These are phyloP conservation scores for Kingdonia uniflora DNA, from an alignment of 164 flowering plant species.

Conservation along the genomic window DNA sequence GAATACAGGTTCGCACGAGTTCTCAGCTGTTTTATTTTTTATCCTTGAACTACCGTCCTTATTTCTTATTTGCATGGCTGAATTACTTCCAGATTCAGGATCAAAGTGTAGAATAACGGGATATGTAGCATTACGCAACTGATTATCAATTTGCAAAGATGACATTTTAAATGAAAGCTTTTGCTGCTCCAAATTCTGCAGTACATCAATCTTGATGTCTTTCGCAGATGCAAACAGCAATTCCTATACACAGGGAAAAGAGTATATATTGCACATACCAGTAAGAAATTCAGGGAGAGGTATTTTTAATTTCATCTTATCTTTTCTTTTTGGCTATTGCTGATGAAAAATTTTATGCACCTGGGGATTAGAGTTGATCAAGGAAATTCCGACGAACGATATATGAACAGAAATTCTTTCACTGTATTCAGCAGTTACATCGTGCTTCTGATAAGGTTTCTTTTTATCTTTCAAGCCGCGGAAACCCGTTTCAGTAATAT, in stretches of 20 bases:
- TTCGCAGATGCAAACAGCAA: conserved; percentile 69
- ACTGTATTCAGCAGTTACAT: conserved; percentile 28
- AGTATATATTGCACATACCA: conserved; percentile 2
- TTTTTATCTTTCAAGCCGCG: conserved; percentile 25
- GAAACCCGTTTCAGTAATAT: conserved; percentile 28
- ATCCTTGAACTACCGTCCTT: conserved; percentile 25
- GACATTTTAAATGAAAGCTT: conserved; percentile 49
- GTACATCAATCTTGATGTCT: conserved; percentile 41
- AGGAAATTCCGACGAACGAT: conserved; percentile 65
- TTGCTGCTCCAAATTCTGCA: conserved; percentile 72
- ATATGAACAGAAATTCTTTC: conserved; percentile 51
- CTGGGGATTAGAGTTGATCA: conserved; percentile 71
- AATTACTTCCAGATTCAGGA: conserved; percentile 30
- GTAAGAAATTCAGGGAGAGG: background rate
- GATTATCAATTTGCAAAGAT: conserved; percentile 87
- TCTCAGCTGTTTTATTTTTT: conserved; percentile 26
- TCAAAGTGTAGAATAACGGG: conserved; percentile 81
- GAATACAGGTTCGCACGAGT: conserved; percentile 49
- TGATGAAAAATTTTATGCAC: too few relatives aligned
- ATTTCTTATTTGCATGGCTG: conserved; percentile 16
- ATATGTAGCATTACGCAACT: conserved; percentile 50
- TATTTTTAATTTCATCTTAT: too few relatives aligned
- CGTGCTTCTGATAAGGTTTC: conserved; percentile 25
- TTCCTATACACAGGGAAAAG: conserved; percentile 41
- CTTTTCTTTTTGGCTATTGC: too few relatives aligned